Evolutionary conservation across 768 basidiomycete genomes (phyloP), one percentile per base, ranked within the genome.

Genomic region (Boletellus ananas): DNA sequence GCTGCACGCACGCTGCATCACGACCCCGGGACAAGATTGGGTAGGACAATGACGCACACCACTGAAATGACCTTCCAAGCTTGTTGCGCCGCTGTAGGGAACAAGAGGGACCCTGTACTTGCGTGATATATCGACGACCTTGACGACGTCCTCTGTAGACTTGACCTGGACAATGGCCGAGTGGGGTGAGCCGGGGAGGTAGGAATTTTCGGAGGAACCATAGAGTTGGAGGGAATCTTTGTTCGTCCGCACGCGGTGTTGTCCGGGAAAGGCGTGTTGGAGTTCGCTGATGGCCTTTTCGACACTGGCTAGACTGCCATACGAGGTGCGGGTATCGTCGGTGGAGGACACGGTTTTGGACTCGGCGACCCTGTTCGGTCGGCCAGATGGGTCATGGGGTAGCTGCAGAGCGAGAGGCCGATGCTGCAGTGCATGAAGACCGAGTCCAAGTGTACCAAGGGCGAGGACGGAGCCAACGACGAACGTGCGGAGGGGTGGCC

Each of bases 61-160:
- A 42, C 80, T 80, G 54, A 85, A 90, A 69, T 95, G 90, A 0
- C 91, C 91, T 64, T 95, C 93, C 12, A 94, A 74, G 60, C 84
- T 86, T 0, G 91, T 95, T 11, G 88, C 92, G 2, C 91, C 93
- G 42, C 86, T 83, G 60, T 85, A 94, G 3, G 91, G 81, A 14
- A 81, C 81, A 23, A 95, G 76, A 3, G 94, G 93, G 31, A 95
- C 73, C 41, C 74, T 74, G 64, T 83, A 85, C 63, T 83, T 83
- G 39, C 79, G 74, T 1, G 94, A 83, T 36, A 92, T 79, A 50
- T 87, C 79, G 51, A 96, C 84, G 43, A 90, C 74, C 51, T 80
- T 78, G 48, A 90, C 84, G 2, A 96, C 90, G 61, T 96, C 93
- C 47, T 84, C 81, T 0, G 93, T 95, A 47, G 73, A 80, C 31